phyloP scores from a whole-genome alignment of 176 grass and related monocot genomes.

The Elymus sibiricus region DNA sequence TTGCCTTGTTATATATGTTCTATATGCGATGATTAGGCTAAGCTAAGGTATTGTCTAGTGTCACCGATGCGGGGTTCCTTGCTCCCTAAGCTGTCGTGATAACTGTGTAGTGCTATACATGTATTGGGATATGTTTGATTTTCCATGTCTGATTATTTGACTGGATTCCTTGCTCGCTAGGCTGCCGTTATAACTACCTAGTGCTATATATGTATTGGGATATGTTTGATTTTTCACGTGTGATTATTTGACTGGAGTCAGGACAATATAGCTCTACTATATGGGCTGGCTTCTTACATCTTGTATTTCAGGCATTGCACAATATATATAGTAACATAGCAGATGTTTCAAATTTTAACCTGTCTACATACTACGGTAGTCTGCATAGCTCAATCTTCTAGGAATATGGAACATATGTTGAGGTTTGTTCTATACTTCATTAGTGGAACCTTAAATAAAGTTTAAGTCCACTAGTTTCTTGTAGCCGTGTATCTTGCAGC shows the following conservation, averaged over 20 bases:
- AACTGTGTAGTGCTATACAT: neutral
- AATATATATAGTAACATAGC: neutral
- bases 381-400: neutral
- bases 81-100: neutral
- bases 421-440: neutral
- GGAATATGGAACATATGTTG: neutral
- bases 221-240: neutral
- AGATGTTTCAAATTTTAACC: neutral
- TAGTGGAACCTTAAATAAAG: too few relatives aligned
- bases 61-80: neutral
- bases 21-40: neutral
- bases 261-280: neutral
- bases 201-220: neutral
- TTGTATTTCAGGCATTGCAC: neutral
- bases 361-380: neutral
- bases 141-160: constrained; percentile 9
- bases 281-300: neutral
- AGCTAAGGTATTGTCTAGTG: neutral
- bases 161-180: neutral
- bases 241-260: neutral
- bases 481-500: too few relatives aligned
- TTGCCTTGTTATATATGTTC: neutral
- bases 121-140: neutral
- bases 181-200: neutral
- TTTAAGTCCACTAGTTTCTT: too few relatives aligned